A percentile compares a stretch with the other conserved stretches of the same genome.
These are phyloP conservation scores for Prunus yedoensis DNA, from an alignment of 331 rosid species.

Conservation along the genomic window DNA sequence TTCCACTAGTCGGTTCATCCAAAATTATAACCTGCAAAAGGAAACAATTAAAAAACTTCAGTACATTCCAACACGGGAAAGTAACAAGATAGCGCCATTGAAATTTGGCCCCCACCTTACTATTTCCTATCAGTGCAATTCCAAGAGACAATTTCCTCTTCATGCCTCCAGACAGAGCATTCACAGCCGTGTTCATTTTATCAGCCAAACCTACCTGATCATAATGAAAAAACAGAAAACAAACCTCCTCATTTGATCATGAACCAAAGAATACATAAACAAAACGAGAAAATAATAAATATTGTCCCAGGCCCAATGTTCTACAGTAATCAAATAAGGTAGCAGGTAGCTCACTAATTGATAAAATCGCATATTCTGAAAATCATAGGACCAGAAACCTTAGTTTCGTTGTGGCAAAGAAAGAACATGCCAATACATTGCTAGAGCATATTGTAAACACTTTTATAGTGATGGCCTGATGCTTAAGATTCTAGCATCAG, in stretches of 20 bases:
- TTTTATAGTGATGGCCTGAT: not conserved
- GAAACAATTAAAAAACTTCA: slow-evolving; percentile 24
- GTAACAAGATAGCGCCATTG: slow-evolving; percentile 11
- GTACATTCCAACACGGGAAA: not conserved
- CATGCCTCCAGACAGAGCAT: slow-evolving; percentile 96
- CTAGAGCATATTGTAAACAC: not conserved
- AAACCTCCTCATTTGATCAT: not conserved
- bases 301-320: not conserved
- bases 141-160: slow-evolving; percentile 97
- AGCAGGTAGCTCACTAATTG: not conserved
- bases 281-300: not conserved
- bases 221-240: slow-evolving; percentile 25
- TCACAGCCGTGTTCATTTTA: slow-evolving; percentile 69
- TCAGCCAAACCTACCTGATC: slow-evolving; percentile 93
- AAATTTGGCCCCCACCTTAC: slow-evolving; percentile 62
- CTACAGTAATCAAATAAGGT: not conserved
- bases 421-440: not conserved
- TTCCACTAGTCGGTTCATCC: slow-evolving; percentile 99
- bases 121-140: slow-evolving; percentile 87
- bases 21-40: slow-evolving; percentile 76
- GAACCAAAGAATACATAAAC: not conserved
- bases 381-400: not conserved
- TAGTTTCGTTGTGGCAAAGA: no score
- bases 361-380: not conserved
- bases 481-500: not conserved